Percentiles rank a stretch among this genome's conserved stretches.
Evolutionary conservation across 2,329 filamentous ascomycete genomes (phyloP).

Genomic region (Aspergillus glaucus): DNA sequence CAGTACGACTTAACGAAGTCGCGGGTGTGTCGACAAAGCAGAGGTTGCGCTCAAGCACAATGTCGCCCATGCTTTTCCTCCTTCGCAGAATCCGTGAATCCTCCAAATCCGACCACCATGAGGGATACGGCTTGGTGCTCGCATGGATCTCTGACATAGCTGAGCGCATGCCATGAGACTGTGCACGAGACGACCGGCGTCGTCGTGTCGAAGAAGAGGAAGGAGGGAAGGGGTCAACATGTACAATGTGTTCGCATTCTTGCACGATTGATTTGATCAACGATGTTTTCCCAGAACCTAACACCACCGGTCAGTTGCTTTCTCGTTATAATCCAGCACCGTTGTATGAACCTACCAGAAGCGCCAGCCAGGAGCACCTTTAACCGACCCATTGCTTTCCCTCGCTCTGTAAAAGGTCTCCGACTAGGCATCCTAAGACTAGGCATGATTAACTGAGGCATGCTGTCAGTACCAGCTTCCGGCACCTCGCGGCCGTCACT

Average conservation of each 20-base stretch:
- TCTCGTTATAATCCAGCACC: not conserved
- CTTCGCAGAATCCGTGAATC: constrained; percentile 55
- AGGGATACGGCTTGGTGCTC: constrained; percentile 76
- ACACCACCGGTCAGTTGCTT: constrained; percentile 1
- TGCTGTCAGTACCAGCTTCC: constrained; percentile 29
- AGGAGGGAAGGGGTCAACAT: constrained; percentile 62
- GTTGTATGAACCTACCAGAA: constrained; percentile 50
- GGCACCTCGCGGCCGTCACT: constrained; percentile 27
- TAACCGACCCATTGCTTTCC: constrained; percentile 74
- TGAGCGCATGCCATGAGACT: constrained; percentile 10
- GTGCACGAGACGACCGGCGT: constrained; percentile 16
- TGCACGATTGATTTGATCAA: constrained; percentile 85
- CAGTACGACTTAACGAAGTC: constrained; percentile 47
- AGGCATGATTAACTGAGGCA: constrained; percentile 90
- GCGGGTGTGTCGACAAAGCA: constrained; percentile 84
- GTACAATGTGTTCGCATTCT: constrained; percentile 82
- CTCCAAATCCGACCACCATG: constrained; percentile 81
- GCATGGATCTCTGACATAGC: constrained; percentile 64
- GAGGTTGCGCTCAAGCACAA: constrained; percentile 80
- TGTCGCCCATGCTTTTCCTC: constrained; percentile 67
- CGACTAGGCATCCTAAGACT: constrained; percentile 86
- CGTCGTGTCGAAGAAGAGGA: constrained; percentile 13
- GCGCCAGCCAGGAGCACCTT: constrained; percentile 84
- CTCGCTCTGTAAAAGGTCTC: constrained; percentile 80
- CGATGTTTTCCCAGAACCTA: constrained; percentile 81